Evolutionary conservation across 768 basidiomycete species (phyloP), one percentile per base, ranked within the genome.

Genomic region (Thelephora aurantiotincta): DNA sequence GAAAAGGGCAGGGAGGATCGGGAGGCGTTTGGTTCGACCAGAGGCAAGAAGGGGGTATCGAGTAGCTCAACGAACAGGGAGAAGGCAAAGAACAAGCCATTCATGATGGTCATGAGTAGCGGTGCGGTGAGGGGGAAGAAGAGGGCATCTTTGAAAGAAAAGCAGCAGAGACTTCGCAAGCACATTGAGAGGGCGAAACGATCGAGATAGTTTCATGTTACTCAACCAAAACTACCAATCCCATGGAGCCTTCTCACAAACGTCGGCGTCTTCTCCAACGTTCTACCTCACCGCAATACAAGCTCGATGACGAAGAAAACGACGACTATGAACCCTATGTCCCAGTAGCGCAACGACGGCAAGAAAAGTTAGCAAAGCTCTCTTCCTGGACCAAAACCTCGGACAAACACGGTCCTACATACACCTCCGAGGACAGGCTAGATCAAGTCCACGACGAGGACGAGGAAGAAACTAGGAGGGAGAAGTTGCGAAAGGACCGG

Each of bases 1-100:
- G 79, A 84, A 58, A 88, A 90, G 60, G 94, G 94, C 0, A 75
- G 93, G 35, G 93, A 98, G 63, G 94, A 91, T 0, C 74, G 94
- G 44, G 93, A 94, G 61, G 94, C 93, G 66, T 96, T 80, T 59
- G 87, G 87, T 18, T 86, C 85, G 35, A 66, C 76, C 54, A 94
- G 84, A 67, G 91, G 90, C n/a, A 92, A 93, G 70, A 90, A 89
- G 61, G 87, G 70, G 33, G 64, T 68, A 11, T 78, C 81, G 50
- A 90, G 87, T 63, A 89, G 86, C 59, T 80, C 84, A 48, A 94
- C 92, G 33, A 96, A 96, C 63, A 72, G 78, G 58, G 88, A 94
- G 67, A 96, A 96, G 75, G 77, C 80, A 35, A 75, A 84, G 60
- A 92, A 93, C 63, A 96, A 97, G 63, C 92, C 92, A 20, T 75